These are phyloP conservation scores for Ceratocystis ficicola DNA, from an alignment of 2,329 filamentous ascomycete species.

Conservation along the genomic window DNA sequence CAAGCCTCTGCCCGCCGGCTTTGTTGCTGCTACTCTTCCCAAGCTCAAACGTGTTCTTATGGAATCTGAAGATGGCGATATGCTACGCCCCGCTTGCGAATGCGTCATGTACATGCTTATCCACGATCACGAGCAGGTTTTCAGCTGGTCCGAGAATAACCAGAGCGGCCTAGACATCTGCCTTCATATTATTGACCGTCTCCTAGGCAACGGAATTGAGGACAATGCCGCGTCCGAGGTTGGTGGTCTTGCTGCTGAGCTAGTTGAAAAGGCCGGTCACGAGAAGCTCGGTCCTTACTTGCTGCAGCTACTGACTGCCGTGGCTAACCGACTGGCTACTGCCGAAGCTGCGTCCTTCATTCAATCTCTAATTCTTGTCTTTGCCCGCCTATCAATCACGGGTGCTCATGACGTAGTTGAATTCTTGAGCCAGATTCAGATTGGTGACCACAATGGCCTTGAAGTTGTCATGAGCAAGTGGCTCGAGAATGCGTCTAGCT, in stretches of 20 bases:
- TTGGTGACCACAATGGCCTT: constrained; percentile 69
- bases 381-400: constrained; percentile 75
- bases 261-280: constrained; percentile 89
- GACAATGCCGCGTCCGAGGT: constrained; percentile 95
- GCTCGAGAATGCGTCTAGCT: constrained; percentile 93
- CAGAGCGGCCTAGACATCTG: constrained; percentile 80
- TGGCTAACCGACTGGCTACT: constrained; percentile 70
- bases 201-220: constrained; percentile 72
- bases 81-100: constrained; percentile 75
- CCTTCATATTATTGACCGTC: constrained; percentile 80
- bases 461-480: constrained; percentile 86
- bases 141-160: constrained; percentile 66
- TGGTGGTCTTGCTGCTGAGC: constrained; percentile 79
- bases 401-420: constrained; percentile 82
- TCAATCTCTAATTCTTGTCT: constrained; percentile 88
- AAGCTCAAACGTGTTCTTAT: constrained; percentile 76
- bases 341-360: constrained; percentile 83
- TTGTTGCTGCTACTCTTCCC: constrained; percentile 73
- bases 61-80: constrained; percentile 71
- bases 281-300: constrained; percentile 84
- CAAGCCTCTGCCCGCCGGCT: constrained; percentile 73
- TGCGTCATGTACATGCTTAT: constrained; percentile 79
- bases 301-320: constrained; percentile 74
- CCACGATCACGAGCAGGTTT: constrained; percentile 81
- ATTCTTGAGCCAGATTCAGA: constrained; percentile 74